Evolutionary conservation across 306 rosid genomes (phyloP), one percentile per base, ranked within the genome.

Genomic region (Ziziphus jujuba): DNA sequence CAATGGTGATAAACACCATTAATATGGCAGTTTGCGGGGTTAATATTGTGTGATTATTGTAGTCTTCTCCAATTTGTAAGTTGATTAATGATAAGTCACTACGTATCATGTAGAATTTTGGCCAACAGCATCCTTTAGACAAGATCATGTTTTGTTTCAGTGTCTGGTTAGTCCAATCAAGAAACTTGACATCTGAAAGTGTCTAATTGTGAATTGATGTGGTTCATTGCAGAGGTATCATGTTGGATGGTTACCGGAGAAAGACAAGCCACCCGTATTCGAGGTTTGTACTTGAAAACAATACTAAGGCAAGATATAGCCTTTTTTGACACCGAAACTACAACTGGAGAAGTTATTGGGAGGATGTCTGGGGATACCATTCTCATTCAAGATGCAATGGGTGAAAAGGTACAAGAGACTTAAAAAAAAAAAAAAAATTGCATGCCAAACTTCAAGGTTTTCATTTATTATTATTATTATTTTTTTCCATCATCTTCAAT

Each of bases 171-270:
- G 33, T 28, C 33, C 33, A 1, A 4, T 28, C 33, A 28, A 28
- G 33, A 28, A 28, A 28, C 33, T 40, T 40, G 11, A 12, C 14
- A 40, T 10, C 13, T 40, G 2, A 40, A 40, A 10, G 14, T 40
- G 12, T 50, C 9, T 16, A 9, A 20, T 5, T 10, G 10, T 50
- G 55, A 50, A 4, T 16, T 16, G 21, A 12, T 12, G 35, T n/a
- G 65, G 8, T 36, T 0, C 13, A 13, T 56, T 16, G 77, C 69
- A 90, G 95, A 90, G 87, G 90, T 90, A 45, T 3, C 97, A 21
- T 73, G 88, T 63, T 90, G 95, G 97, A 84, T 84, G 84, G 88
- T 90, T 22, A 84, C 95, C 0, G 95, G 95, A 61, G 97, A 87
- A 69, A 87, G 97, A 72, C 97, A 90, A 34, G 91, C 95, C 0